Evolutionary conservation across 345 rosid species (phyloP).

Genomic region (Lagerstroemia speciosa): DNA sequence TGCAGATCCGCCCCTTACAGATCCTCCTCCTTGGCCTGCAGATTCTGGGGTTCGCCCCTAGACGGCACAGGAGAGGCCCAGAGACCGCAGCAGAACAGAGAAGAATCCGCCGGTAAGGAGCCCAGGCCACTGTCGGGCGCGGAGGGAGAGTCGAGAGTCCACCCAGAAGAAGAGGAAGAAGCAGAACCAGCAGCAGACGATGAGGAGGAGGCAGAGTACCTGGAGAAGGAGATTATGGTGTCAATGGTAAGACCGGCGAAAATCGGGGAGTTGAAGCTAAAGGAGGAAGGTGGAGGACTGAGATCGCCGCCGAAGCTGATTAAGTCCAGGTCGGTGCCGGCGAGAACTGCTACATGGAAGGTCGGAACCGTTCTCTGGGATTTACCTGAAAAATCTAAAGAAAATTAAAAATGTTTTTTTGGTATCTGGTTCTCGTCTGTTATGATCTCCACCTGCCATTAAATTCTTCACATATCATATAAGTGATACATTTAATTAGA

Average conservation of each 20-base stretch:
- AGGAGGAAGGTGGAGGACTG: background rate
- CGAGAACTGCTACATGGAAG: background rate
- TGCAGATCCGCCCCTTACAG: slow-evolving; percentile 86
- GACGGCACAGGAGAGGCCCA: slow-evolving; percentile 4
- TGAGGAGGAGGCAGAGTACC: no score
- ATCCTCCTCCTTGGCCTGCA: slow-evolving; percentile 67
- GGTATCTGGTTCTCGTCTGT: no score
- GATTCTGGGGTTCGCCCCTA: slow-evolving; percentile 70
- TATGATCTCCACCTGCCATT: no score
- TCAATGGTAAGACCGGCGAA: background rate
- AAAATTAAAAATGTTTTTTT: no score
- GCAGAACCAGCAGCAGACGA: no score
- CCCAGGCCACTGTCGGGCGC: slow-evolving; percentile 12
- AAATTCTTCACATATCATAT: no score
- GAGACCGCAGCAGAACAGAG: background rate
- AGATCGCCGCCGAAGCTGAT: background rate
- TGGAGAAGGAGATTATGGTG: no score
- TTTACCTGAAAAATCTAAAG: no score
- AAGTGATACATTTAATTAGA: no score
- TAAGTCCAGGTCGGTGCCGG: background rate
- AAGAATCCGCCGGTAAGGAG: slow-evolving; percentile 3
- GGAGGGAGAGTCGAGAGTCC: slow-evolving; percentile 16
- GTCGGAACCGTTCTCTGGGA: no score
- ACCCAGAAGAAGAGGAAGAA: no score
- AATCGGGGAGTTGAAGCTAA: background rate